phyloP scores from a whole-genome alignment of 1,284 basidiomycete species.

The Amylostereum areolatum region DNA sequence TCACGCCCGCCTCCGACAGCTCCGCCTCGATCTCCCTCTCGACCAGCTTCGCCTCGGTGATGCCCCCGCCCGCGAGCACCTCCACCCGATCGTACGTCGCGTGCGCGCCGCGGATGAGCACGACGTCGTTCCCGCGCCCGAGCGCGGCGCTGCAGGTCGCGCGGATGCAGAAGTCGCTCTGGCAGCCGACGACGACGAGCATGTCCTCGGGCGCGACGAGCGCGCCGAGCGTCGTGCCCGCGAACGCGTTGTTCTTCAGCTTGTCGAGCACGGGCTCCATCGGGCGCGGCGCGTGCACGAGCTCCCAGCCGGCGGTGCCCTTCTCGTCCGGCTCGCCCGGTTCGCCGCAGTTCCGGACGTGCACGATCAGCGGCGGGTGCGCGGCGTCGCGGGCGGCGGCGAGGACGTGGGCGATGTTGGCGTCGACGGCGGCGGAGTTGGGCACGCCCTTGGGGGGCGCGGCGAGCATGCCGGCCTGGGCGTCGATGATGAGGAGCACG shows the following conservation, averaged over 20 bases:
- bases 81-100: conserved; percentile 61
- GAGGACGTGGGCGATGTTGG: conserved; percentile 47
- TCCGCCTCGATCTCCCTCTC: conserved; percentile 42
- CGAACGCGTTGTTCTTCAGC: conserved; percentile 64
- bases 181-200: conserved; percentile 59
- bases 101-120: conserved; percentile 57
- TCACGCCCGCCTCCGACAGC: conserved; percentile 59
- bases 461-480: conserved; percentile 46
- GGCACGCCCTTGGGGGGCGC: conserved; percentile 47
- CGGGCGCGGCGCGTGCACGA: conserved; percentile 42
- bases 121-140: conserved; percentile 54
- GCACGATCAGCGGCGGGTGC: conserved; percentile 53
- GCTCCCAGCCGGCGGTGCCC: conserved; percentile 47
- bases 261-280: conserved; percentile 57
- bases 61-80: conserved; percentile 46
- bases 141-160: conserved; percentile 63
- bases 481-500: conserved; percentile 56
- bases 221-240: conserved; percentile 44
- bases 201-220: conserved; percentile 46
- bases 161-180: conserved; percentile 60
- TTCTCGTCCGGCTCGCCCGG: conserved; percentile 53
- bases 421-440: conserved; percentile 31
- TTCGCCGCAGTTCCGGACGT: conserved; percentile 60
- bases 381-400: conserved; percentile 38
- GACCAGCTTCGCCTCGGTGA: conserved; percentile 45